Evolutionary conservation across 2,329 filamentous ascomycete species (phyloP).

Genomic region (Claviceps sp.): DNA sequence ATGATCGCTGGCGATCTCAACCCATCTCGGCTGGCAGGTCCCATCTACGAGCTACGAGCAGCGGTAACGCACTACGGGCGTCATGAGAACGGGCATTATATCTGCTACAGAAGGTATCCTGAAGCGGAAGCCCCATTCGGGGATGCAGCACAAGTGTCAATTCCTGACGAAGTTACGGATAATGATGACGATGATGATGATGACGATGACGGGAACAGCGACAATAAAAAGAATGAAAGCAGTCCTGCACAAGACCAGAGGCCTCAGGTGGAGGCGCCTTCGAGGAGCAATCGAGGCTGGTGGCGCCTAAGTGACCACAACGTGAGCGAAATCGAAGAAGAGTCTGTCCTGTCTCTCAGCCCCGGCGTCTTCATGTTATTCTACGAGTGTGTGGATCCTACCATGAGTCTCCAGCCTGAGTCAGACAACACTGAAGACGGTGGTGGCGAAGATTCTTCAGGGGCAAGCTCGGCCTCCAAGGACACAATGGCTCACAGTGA

Average conservation of each 20-base stretch:
- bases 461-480: neutral
- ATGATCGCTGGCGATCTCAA: slow-evolving; percentile 52
- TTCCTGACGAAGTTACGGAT: slow-evolving; percentile 1
- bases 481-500: neutral
- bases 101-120: slow-evolving; percentile 70
- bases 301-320: slow-evolving; percentile 86
- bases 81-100: slow-evolving; percentile 92
- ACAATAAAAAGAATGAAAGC: slow-evolving; percentile 1
- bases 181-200: neutral
- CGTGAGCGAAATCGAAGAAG: slow-evolving; percentile 60
- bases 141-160: neutral
- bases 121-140: slow-evolving; percentile 6
- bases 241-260: slow-evolving; percentile 6
- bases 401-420: slow-evolving; percentile 28
- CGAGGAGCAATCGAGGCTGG: slow-evolving; percentile 45
- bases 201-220: neutral
- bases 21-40: slow-evolving; percentile 39
- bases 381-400: slow-evolving; percentile 61
- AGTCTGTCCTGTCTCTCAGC: slow-evolving; percentile 57
- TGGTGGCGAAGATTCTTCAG: neutral
- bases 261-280: neutral
- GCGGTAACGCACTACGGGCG: slow-evolving; percentile 80
- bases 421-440: slow-evolving; percentile 12
- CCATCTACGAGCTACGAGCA: slow-evolving; percentile 64
- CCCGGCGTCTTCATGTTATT: slow-evolving; percentile 90